Conservation (phyloP, 768 basidiomycete genomes). For the Clavaria fumosa region DNA sequence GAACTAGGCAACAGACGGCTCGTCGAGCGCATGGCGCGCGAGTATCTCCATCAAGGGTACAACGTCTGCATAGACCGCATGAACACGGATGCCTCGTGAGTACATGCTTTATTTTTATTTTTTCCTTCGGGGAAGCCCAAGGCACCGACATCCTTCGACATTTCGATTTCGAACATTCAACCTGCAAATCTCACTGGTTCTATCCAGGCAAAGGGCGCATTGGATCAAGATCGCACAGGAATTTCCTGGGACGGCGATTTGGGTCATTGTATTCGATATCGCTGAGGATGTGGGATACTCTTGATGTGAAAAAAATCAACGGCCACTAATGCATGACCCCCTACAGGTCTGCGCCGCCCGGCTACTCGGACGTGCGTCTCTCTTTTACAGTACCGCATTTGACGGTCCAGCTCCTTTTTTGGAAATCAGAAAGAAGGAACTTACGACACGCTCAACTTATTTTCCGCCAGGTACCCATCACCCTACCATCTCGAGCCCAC, state of each 20-base stretch:
- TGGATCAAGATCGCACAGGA: constrained; percentile 63
- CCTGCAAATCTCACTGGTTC: too few species aligned
- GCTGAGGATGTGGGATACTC: constrained; percentile 47
- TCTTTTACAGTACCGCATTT: constrained; percentile 4
- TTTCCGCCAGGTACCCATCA: constrained; percentile 41
- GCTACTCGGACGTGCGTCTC: constrained; percentile 38
- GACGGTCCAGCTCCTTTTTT: too few species aligned
- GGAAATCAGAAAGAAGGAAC: too few species aligned
- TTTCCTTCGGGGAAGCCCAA: too few species aligned
- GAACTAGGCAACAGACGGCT: constrained; percentile 50
- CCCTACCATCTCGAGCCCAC: constrained; percentile 56
- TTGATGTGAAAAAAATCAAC: background rate
- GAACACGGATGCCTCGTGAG: constrained; percentile 55
- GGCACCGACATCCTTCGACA: too few species aligned
- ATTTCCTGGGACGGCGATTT: constrained; percentile 45
- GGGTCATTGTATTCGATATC: constrained; percentile 67
- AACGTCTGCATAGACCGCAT: constrained; percentile 74
- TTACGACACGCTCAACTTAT: constrained; percentile 8
- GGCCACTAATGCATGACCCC: background rate
- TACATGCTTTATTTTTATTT: too few species aligned
- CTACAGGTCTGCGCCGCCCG: constrained; percentile 46
- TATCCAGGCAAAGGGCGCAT: constrained; percentile 45
- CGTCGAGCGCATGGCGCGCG: constrained; percentile 48
- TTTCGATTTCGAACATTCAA: too few species aligned
- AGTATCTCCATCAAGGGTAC: constrained; percentile 35